Percentiles rank a stretch among this genome's conserved stretches.
Evolutionary conservation across 352 stramenopile genomes (phyloP).

Genomic region (Globisporangium paddicum): DNA sequence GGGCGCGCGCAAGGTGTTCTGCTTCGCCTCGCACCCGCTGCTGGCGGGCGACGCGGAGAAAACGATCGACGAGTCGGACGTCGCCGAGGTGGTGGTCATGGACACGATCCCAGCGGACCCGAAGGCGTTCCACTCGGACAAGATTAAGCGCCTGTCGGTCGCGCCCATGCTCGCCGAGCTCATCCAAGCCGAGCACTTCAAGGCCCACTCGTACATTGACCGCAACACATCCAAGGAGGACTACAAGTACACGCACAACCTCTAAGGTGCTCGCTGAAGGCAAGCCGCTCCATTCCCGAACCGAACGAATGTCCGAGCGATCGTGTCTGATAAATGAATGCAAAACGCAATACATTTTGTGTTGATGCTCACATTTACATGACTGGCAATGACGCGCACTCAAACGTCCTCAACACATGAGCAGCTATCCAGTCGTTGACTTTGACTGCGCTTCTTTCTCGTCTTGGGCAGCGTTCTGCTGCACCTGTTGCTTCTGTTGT

Average conservation of each 20-base stretch:
- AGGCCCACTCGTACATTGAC: conserved; percentile 89
- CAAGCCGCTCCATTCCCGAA: neutral
- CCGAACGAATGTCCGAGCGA: neutral
- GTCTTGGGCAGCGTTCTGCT: neutral
- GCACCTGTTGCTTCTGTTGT: neutral
- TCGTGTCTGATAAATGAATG: neutral
- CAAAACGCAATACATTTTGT: neutral
- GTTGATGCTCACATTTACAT: neutral
- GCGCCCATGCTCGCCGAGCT: conserved; percentile 87
- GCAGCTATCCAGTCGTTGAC: neutral
- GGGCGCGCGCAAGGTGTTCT: conserved; percentile 86
- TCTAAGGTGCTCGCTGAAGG: conserved; percentile 28
- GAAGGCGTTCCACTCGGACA: conserved; percentile 62
- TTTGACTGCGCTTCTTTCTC: neutral
- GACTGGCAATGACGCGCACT: neutral
- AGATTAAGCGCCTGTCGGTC: conserved; percentile 87
- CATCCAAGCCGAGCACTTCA: conserved; percentile 90
- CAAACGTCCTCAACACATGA: neutral
- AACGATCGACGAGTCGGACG: conserved; percentile 76
- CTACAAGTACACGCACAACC: conserved; percentile 84
- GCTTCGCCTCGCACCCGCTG: conserved; percentile 88
- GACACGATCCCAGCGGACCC: conserved; percentile 80
- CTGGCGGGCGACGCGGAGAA: conserved; percentile 85
- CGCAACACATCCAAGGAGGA: conserved; percentile 78
- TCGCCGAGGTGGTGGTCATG: conserved; percentile 88